Percentiles rank a stretch among this genome's conserved stretches.
These are phyloP conservation scores for Phytopythium helicoides DNA, from an alignment of 352 stramenopile genomes.

Conservation along the genomic window DNA sequence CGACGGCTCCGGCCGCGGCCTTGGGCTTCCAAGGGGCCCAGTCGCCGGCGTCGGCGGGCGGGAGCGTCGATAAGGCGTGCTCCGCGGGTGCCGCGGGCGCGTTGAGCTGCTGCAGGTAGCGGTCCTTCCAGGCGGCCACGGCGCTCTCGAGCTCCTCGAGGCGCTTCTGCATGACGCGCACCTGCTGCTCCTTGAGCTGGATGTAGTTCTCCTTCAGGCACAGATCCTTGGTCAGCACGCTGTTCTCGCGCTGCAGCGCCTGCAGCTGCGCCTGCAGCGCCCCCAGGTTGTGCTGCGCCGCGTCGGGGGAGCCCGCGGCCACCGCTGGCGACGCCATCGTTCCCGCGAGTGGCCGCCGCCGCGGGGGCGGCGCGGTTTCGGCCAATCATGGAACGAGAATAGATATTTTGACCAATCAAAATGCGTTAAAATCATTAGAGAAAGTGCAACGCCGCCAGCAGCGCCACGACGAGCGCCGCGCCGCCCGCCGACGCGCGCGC, in stretches of 20 bases:
- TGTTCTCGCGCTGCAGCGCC: slow-evolving; percentile 61
- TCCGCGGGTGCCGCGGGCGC: slow-evolving; percentile 10
- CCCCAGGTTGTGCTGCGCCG: slow-evolving; percentile 63
- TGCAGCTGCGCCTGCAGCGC: slow-evolving; percentile 58
- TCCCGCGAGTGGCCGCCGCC: too few relatives aligned
- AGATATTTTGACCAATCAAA: not conserved
- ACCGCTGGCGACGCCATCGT: not conserved
- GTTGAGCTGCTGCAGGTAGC: slow-evolving; percentile 53
- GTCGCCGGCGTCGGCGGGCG: slow-evolving; percentile 10
- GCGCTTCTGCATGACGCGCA: slow-evolving; percentile 67
- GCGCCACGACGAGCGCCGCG: not conserved
- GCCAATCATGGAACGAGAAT: not conserved
- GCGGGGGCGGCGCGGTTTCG: not conserved
- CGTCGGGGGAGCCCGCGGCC: slow-evolving; percentile 18
- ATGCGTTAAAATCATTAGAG: not conserved
- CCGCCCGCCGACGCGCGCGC: not conserved
- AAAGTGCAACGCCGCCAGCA: not conserved
- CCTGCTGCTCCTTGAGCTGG: slow-evolving; percentile 72
- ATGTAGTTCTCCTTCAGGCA: slow-evolving; percentile 77
- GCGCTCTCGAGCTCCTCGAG: slow-evolving; percentile 57
- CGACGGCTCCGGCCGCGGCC: not conserved
- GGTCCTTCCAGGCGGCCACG: slow-evolving; percentile 66
- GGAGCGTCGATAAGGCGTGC: not conserved
- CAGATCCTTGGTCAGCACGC: slow-evolving; percentile 52
- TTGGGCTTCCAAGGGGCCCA: slow-evolving; percentile 43